Percentiles rank a stretch among this genome's conserved stretches.
phyloP scores from a whole-genome alignment of 2,329 filamentous ascomycete genomes.

The Scortechinia acanthostroma region DNA sequence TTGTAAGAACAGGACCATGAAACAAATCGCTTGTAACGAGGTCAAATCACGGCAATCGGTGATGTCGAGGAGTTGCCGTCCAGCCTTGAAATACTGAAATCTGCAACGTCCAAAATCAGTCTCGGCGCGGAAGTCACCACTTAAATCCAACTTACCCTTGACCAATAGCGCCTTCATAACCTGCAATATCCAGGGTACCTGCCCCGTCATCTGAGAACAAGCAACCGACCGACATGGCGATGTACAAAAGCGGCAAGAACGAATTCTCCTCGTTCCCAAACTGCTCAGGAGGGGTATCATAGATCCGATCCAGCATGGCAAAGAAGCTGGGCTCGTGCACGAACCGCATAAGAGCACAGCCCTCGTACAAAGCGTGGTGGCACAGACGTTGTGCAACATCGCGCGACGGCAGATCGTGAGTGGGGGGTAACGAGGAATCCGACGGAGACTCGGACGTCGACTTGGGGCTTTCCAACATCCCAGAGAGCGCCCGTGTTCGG shows the following conservation, averaged over 20 bases:
- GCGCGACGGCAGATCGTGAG: constrained; percentile 64
- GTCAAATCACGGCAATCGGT: constrained; percentile 68
- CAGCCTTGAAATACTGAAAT: constrained; percentile 68
- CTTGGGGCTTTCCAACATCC: constrained; percentile 64
- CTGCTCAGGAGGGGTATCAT: constrained; percentile 57
- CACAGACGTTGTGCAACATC: constrained; percentile 44
- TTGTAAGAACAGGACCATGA: constrained; percentile 76
- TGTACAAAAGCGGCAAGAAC: constrained; percentile 66
- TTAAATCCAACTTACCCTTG: constrained; percentile 44
- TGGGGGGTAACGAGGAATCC: constrained; percentile 39
- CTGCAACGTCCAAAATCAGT: constrained; percentile 31
- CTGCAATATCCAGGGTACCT: constrained; percentile 32
- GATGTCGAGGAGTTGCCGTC: constrained; percentile 57
- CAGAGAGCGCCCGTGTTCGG: constrained; percentile 32
- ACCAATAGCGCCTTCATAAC: constrained; percentile 41
- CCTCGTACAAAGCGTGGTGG: constrained; percentile 46
- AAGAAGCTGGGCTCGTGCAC: constrained; percentile 80
- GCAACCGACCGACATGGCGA: constrained; percentile 66
- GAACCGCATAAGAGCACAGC: constrained; percentile 56
- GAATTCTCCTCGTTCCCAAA: constrained; percentile 58
- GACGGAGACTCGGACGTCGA: constrained; percentile 58
- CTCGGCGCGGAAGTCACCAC: neutral
- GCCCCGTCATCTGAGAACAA: constrained; percentile 59
- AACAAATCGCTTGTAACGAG: constrained; percentile 69
- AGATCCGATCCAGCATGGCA: constrained; percentile 69